Base-by-base conservation (phyloP, 2,329 filamentous ascomycete genomes). In the Orbilia quercus region DNA sequence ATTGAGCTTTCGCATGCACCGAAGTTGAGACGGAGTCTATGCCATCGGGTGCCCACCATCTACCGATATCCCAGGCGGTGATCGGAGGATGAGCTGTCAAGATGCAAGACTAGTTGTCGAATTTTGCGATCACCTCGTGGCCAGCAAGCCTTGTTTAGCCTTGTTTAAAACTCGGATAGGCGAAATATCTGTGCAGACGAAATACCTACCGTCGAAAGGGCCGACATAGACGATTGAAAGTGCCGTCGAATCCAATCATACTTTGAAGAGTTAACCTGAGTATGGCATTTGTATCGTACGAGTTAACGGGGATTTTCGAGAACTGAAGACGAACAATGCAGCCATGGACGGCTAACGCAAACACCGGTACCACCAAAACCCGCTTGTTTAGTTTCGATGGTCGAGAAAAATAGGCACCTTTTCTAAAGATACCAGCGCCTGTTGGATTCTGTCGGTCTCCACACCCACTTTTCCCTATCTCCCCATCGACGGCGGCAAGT, bases 351-450 rank as follows among this genome's bases (percentile, higher is more conserved):
- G 16, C 18, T 45, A 45, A n/a, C 42, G 42, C 42, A 45, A 45
- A 45, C 42, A 20, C 2, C 16, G 9, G 9, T 45, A 4, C 18
- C 42, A 9, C 20, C 42, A 4, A n/a, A 20, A 20, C 7, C 5
- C 1, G 18, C 6, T 51, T 1, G 12, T 51, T 22, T 18, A 18
- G 12, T 28, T 36, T 51, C 36, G 36, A 14, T 12, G 2, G 7
- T 54, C 42, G 5, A 14, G 16, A 45, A 20, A 22, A 45, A 45
- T 20, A 40, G 34, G 23, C 7, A 40, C 23, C 18, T 12, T 45
- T 55, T 65, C 25, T 14, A 48, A 25, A 55, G 53, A 55, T 48
- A 40, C 47, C 40, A 28, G 31, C 53, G 54, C 36, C 54, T 50
- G 25, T n/a, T 28, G 22, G 23, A 38, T 22, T 44, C n/a, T 20